Conservation (phyloP, 179 eudicot species). For the Sideroxylon spinosum region DNA sequence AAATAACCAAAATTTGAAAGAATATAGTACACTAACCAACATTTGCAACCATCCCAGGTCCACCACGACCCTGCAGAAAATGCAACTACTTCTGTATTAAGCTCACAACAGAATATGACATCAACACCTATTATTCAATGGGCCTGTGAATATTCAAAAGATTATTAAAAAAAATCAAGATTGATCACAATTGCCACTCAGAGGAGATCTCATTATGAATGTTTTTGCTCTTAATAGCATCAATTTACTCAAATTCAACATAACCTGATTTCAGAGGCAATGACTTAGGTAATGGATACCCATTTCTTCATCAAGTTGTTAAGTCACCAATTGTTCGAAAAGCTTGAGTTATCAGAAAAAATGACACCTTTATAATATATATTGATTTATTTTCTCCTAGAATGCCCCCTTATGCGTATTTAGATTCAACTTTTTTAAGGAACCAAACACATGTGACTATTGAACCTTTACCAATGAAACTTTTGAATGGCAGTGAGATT, state of each 20-base stretch:
- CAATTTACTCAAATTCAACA: neutral
- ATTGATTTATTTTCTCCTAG: too few relatives aligned
- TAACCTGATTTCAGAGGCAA: neutral
- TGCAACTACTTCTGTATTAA: slow-evolving; percentile 2
- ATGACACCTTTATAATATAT: too few relatives aligned
- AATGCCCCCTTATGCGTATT: too few relatives aligned
- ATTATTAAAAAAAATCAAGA: neutral
- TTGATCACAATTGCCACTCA: neutral
- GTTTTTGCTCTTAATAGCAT: neutral
- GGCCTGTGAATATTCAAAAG: neutral
- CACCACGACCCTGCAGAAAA: slow-evolving; percentile 85
- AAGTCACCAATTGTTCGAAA: too few relatives aligned
- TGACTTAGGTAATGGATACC: neutral
- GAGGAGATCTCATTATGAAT: neutral
- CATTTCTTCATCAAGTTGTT: neutral
- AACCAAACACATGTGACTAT: too few relatives aligned
- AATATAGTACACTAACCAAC: slow-evolving; percentile 45
- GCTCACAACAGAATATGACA: neutral
- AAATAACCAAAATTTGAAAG: slow-evolving; percentile 7
- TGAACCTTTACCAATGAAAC: too few relatives aligned
- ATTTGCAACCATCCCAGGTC: slow-evolving; percentile 76
- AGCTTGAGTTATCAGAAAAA: too few relatives aligned
- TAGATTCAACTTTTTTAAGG: too few relatives aligned
- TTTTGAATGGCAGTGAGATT: too few relatives aligned
- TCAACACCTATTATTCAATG: slow-evolving; percentile 1